A percentile compares a stretch with the other conserved stretches of the same genome.
These are phyloP conservation scores for Cicer arietinum DNA, from an alignment of 306 rosid species.

Conservation along the genomic window DNA sequence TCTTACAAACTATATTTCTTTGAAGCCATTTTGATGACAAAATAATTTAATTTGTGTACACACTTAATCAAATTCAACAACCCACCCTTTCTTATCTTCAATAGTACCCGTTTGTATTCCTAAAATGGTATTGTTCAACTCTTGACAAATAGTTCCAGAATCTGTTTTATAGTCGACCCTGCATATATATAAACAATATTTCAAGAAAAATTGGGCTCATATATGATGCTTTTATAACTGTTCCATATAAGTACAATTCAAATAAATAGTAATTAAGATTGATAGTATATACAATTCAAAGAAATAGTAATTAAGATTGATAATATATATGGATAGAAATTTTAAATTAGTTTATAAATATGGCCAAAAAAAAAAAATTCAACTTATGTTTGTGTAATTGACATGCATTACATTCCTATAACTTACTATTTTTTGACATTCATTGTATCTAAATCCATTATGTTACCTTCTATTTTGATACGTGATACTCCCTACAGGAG, in stretches of 20 bases:
- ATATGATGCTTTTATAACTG: neutral
- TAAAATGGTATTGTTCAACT: conserved; percentile 56
- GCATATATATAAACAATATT: conserved; percentile 36
- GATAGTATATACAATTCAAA: no score
- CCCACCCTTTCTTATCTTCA: conserved; percentile 80
- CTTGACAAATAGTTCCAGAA: conserved; percentile 49
- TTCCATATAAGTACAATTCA: neutral
- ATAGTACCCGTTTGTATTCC: conserved; percentile 72
- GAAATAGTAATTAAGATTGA: neutral
- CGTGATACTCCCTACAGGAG: conserved; percentile 74
- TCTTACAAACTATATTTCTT: neutral
- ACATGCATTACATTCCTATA: neutral
- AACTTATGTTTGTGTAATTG: neutral
- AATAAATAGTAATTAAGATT: no score
- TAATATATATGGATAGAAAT: neutral
- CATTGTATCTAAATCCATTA: neutral
- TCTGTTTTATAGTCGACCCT: conserved; percentile 77
- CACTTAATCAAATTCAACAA: conserved; percentile 56
- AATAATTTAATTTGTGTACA: neutral
- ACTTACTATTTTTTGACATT: neutral
- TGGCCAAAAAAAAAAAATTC: no score
- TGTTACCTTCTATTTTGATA: conserved; percentile 61
- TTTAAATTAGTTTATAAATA: no score
- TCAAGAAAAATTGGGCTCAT: conserved; percentile 8
- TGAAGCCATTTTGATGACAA: neutral